Conservation (phyloP, 1,284 basidiomycete genomes). For the Lignosus rhinocerotis region DNA sequence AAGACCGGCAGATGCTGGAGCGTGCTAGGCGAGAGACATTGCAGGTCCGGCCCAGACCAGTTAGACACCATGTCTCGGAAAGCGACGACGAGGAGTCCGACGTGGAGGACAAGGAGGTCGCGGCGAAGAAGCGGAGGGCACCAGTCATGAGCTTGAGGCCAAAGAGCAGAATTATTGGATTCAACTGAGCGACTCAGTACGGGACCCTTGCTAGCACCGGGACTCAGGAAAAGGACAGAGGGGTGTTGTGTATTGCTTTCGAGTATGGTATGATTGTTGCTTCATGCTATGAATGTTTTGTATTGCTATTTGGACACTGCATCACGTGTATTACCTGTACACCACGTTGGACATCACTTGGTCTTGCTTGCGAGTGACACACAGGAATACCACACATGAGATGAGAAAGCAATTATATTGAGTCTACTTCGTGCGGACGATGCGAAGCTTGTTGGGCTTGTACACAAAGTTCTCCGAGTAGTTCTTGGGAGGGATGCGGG, state of each 20-base stretch:
- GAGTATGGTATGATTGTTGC: not conserved
- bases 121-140: slow-evolving; percentile 43
- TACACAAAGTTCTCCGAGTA: slow-evolving; percentile 93
- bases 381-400: not conserved
- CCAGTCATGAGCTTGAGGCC: slow-evolving; percentile 58
- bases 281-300: slow-evolving; percentile 11
- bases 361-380: not conserved
- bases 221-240: not conserved
- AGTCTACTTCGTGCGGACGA: slow-evolving; percentile 89
- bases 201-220: not conserved
- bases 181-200: slow-evolving; percentile 7
- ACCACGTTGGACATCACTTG: not conserved
- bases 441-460: slow-evolving; percentile 79
- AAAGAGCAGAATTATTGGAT: slow-evolving; percentile 56
- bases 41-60: slow-evolving; percentile 12
- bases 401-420: slow-evolving; percentile 5
- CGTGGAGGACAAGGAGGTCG: slow-evolving; percentile 41
- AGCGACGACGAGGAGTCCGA: slow-evolving; percentile 62
- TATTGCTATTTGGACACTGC: slow-evolving; percentile 11
- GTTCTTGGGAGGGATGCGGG: slow-evolving; percentile 87
- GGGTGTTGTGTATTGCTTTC: not conserved
- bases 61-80: slow-evolving; percentile 47
- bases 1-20: not conserved
- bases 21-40: slow-evolving; percentile 6
- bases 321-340: not conserved